phyloP scores from a whole-genome alignment of 345 rosid genomes.

The Acer saccharum region DNA sequence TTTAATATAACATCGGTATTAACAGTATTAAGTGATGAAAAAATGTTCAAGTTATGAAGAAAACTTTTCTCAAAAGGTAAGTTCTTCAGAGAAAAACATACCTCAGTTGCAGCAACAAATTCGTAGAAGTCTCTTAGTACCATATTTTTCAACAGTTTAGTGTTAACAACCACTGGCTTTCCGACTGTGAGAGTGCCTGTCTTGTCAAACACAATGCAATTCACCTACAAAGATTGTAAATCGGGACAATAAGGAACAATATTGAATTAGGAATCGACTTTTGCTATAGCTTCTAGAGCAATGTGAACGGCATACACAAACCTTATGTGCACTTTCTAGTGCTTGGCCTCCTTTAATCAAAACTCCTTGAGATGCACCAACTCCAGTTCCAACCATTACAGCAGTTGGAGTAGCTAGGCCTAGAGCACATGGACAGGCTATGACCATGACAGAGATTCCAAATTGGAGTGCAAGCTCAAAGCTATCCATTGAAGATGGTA shows the following conservation, averaged over 20 bases:
- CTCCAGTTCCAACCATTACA: conserved; percentile 99
- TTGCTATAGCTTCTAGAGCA: background rate
- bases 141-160: conserved; percentile 70
- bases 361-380: conserved; percentile 96
- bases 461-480: conserved; percentile 93
- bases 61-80: no score
- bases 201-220: conserved; percentile 93
- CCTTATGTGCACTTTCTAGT: conserved; percentile 84
- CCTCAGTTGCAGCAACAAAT: conserved; percentile 90
- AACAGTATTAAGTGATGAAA: background rate
- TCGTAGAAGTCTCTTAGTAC: conserved; percentile 75
- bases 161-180: conserved; percentile 81
- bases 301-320: conserved; percentile 19
- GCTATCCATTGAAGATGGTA: conserved; percentile 92
- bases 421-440: conserved; percentile 97
- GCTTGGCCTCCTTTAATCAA: conserved; percentile 97
- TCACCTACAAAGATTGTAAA: conserved; percentile 49
- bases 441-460: conserved; percentile 98
- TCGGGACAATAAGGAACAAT: background rate
- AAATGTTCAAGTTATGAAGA: background rate
- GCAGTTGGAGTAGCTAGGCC: conserved; percentile 99
- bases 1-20: background rate
- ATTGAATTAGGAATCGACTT: background rate
- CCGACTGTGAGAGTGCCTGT: conserved; percentile 96
- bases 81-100: conserved; percentile 15